A percentile compares a stretch with the other conserved stretches of the same genome.
phyloP scores from a whole-genome alignment of 768 basidiomycete genomes.

The Cystobasidiopsis lactophilus region DNA sequence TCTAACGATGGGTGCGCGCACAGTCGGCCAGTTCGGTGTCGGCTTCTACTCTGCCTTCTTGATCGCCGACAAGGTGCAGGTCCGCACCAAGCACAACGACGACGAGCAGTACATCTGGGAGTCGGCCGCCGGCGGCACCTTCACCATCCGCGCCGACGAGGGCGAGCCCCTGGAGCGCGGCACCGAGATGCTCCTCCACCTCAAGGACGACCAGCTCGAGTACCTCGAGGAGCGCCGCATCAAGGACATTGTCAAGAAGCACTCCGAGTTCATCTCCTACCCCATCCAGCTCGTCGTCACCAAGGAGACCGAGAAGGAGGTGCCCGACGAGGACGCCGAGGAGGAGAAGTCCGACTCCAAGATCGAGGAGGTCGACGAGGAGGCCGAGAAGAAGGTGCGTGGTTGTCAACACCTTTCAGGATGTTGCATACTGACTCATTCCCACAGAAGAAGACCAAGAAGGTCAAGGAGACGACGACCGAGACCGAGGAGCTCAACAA shows the following conservation, averaged over 20 bases:
- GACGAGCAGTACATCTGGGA: conserved; percentile 99
- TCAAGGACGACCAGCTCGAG: conserved; percentile 98
- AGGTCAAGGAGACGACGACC: conserved; percentile 64
- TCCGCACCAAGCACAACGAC: conserved; percentile 98
- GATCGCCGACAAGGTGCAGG: conserved; percentile 92
- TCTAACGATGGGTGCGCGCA: neutral
- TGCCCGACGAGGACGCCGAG: conserved; percentile 39
- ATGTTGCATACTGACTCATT: neutral
- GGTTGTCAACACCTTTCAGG: neutral
- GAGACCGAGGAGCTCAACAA: conserved; percentile 98
- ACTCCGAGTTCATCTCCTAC: conserved; percentile 99
- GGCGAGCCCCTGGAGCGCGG: conserved; percentile 84
- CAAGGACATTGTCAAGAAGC: conserved; percentile 99
- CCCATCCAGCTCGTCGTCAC: conserved; percentile 95
- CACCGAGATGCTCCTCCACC: conserved; percentile 67
- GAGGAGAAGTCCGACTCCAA: conserved; percentile 46
- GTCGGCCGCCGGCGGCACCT: conserved; percentile 97
- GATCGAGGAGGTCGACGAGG: conserved; percentile 63
- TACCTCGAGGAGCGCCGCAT: conserved; percentile 98
- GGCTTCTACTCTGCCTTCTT: conserved; percentile 99
- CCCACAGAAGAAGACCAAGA: conserved; percentile 64
- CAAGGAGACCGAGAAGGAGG: conserved; percentile 97
- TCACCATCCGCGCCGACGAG: conserved; percentile 87
- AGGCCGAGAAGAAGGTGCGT: conserved; percentile 47
- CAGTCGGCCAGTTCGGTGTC: conserved; percentile 37